Percentiles rank a stretch among this genome's conserved stretches.
These are phyloP conservation scores for Penicillium sp. DNA, from an alignment of 2,329 filamentous ascomycete species.

Conservation along the genomic window DNA sequence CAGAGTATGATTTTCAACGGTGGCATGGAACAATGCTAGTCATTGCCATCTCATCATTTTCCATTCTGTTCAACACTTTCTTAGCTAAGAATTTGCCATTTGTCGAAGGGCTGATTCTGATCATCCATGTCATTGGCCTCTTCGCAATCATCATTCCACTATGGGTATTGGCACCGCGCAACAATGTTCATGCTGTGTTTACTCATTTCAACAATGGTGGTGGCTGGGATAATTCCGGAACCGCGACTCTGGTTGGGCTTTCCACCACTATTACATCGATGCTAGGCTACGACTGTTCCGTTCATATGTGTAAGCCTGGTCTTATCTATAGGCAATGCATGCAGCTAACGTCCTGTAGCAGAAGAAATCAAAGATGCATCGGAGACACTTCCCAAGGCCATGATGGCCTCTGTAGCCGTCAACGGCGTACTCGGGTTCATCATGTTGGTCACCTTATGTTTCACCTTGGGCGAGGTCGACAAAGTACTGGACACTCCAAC, in stretches of 20 bases:
- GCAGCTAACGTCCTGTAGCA: conserved; percentile 19
- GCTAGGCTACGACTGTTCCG: conserved; percentile 44
- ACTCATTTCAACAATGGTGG: conserved; percentile 43
- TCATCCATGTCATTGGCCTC: conserved; percentile 45
- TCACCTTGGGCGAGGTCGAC: conserved; percentile 53
- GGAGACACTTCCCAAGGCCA: conserved; percentile 51
- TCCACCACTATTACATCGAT: conserved; percentile 42
- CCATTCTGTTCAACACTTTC: conserved; percentile 45
- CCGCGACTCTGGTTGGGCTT: conserved; percentile 43
- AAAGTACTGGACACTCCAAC: conserved; percentile 47
- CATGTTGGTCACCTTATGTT: conserved; percentile 59
- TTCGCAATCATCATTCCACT: conserved; percentile 46
- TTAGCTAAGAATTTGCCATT: conserved; percentile 39
- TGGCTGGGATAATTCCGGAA: conserved; percentile 39
- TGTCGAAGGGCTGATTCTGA: conserved; percentile 42
- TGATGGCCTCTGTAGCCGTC: conserved; percentile 51
- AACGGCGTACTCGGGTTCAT: conserved; percentile 56
- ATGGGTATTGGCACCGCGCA: conserved; percentile 43
- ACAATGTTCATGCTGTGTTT: conserved; percentile 39
- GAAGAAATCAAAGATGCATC: conserved; percentile 50
- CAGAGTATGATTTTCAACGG: conserved; percentile 39
- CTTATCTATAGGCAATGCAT: neutral
- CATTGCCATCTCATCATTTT: conserved; percentile 40
- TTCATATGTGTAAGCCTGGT: conserved; percentile 46
- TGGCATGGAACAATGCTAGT: conserved; percentile 50